Percentiles rank a stretch among this genome's conserved stretches.
These are phyloP conservation scores for Acephala macrosclerotiorum DNA, from an alignment of 2,329 filamentous ascomycete species.

Conservation along the genomic window DNA sequence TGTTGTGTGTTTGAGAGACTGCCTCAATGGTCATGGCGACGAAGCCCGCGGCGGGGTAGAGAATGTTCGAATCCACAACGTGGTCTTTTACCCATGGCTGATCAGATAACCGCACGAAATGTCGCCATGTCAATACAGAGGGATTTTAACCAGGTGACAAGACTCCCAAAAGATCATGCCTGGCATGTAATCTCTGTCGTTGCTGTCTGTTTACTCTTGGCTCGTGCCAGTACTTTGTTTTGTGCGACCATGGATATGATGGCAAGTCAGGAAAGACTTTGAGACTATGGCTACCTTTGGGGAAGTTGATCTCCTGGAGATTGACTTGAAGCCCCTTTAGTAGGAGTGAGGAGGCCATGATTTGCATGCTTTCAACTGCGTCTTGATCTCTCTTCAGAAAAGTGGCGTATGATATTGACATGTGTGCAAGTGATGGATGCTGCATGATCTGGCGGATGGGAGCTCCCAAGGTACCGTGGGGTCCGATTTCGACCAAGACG, in stretches of 20 bases:
- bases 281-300: slow-evolving; percentile 36
- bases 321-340: slow-evolving; percentile 22
- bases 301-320: neutral
- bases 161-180: slow-evolving; percentile 37
- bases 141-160: slow-evolving; percentile 29
- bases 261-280: slow-evolving; percentile 48
- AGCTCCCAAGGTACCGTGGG: slow-evolving; percentile 23
- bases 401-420: neutral
- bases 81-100: slow-evolving; percentile 43
- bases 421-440: no score
- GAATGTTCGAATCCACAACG: slow-evolving; percentile 26
- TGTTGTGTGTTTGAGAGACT: no score
- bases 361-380: neutral
- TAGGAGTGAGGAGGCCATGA: neutral
- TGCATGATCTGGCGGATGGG: slow-evolving; percentile 15
- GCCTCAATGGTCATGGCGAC: slow-evolving; percentile 43
- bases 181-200: neutral
- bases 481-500: slow-evolving; percentile 25
- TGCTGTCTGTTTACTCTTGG: slow-evolving; percentile 6
- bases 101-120: slow-evolving; percentile 36
- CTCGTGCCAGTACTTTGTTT: slow-evolving; percentile 12
- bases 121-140: slow-evolving; percentile 41
- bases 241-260: slow-evolving; percentile 14
- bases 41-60: slow-evolving; percentile 43
- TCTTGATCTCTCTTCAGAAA: neutral